Evolutionary conservation across 192 early-diverging fungal species (phyloP).

Genomic region (Linnemannia elongata): DNA sequence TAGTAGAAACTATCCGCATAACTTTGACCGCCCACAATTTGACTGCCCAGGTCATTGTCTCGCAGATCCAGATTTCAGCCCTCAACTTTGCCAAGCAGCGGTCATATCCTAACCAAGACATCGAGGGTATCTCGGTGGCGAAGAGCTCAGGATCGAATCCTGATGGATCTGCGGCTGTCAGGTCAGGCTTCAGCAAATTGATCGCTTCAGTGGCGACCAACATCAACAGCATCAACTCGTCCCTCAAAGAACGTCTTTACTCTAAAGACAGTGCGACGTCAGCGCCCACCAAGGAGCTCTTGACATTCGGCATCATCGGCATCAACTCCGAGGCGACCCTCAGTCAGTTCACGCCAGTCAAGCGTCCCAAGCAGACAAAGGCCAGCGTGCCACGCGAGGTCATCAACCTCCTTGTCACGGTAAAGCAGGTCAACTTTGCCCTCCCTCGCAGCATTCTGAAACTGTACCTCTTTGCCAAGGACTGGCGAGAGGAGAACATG

Average conservation of each 20-base stretch:
- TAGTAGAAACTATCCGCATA: constrained; percentile 59
- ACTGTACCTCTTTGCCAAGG: constrained; percentile 80
- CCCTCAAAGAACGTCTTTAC: constrained; percentile 43
- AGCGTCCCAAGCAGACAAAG: constrained; percentile 50
- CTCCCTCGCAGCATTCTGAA: constrained; percentile 78
- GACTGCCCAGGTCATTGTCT: constrained; percentile 51
- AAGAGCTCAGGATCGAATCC: constrained; percentile 52
- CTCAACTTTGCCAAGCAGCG: constrained; percentile 59
- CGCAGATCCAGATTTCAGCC: constrained; percentile 60
- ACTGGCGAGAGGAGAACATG: constrained; percentile 79
- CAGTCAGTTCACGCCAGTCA: constrained; percentile 47
- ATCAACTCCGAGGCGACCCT: constrained; percentile 61
- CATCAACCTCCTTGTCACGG: constrained; percentile 62
- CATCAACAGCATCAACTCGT: constrained; percentile 57
- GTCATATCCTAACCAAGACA: constrained; percentile 37
- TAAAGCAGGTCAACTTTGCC: constrained; percentile 61
- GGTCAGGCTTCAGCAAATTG: constrained; percentile 43
- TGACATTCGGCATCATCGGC: constrained; percentile 59
- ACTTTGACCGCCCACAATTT: constrained; percentile 63
- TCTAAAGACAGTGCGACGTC: constrained; percentile 44
- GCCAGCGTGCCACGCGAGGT: constrained; percentile 53
- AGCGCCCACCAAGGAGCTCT: constrained; percentile 38
- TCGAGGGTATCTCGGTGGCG: constrained; percentile 50
- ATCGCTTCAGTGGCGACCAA: constrained; percentile 57
- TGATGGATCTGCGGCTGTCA: constrained; percentile 35